A percentile compares a stretch with the other conserved stretches of the same genome.
Evolutionary conservation across 805 yeast genomes (phyloP).

Genomic region (Geotrichum ghanense): DNA sequence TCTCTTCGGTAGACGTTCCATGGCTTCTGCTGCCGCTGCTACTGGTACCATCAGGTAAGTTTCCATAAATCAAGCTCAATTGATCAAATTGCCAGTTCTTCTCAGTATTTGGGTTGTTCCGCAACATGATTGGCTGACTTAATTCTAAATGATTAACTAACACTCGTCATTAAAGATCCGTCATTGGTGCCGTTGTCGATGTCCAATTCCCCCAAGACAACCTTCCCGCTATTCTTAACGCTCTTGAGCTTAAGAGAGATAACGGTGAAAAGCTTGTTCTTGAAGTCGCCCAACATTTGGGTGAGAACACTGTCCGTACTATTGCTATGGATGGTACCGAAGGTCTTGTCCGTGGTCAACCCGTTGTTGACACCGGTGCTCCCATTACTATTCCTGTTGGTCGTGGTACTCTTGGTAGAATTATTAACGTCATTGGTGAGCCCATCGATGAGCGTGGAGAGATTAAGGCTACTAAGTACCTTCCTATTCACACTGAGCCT

Average conservation of each 20-base stretch:
- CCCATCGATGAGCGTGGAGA: constrained; percentile 99
- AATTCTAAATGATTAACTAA: too few relatives aligned
- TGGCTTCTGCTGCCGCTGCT: constrained; percentile 55
- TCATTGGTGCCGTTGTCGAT: constrained; percentile 97
- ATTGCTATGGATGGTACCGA: constrained; percentile 99
- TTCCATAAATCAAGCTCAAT: constrained; percentile 6
- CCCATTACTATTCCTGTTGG: constrained; percentile 99
- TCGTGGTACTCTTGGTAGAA: constrained; percentile 98
- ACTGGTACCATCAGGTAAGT: constrained; percentile 86
- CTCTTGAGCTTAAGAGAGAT: constrained; percentile 75
- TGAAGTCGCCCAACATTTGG: constrained; percentile 99
- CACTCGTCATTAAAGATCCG: too few relatives aligned
- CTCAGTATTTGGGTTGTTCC: too few relatives aligned
- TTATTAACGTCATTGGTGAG: constrained; percentile 95
- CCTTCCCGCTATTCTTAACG: constrained; percentile 95
- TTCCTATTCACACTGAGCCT: constrained; percentile 98
- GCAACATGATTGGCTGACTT: too few relatives aligned
- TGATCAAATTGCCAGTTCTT: too few relatives aligned
- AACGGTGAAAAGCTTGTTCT: constrained; percentile 71
- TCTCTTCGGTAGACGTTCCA: constrained; percentile 49
- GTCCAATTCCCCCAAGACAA: constrained; percentile 97
- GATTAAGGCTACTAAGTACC: constrained; percentile 79
- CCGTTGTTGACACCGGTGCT: constrained; percentile 89
- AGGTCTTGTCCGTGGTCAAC: constrained; percentile 97
- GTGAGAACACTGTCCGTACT: constrained; percentile 99